Evolutionary conservation across 2,329 filamentous ascomycete genomes (phyloP).

Genomic region (Trichoderma cornu-damae): DNA sequence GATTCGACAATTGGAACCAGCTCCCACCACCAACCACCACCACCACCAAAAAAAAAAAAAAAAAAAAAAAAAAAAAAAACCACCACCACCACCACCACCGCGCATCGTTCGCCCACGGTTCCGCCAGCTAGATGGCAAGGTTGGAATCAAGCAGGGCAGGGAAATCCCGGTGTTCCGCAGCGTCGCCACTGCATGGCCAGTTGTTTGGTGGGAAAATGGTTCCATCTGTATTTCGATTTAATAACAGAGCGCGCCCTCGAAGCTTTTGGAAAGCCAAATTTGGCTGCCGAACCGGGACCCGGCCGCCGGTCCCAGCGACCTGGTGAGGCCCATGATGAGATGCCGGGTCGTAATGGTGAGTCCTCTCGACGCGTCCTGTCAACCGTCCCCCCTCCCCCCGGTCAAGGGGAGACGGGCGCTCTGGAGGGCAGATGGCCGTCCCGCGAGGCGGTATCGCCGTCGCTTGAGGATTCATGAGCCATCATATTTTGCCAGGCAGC

Average conservation of each 20-base stretch:
- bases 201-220: not conserved
- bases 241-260: not conserved
- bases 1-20: slow-evolving; percentile 18
- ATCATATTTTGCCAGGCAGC: not conserved
- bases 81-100: slow-evolving; percentile 1
- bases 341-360: not conserved
- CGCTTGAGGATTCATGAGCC: not conserved
- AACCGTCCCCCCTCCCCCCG: no score
- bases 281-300: slow-evolving; percentile 4
- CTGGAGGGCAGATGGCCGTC: not conserved
- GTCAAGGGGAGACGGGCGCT: not conserved
- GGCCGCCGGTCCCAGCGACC: slow-evolving; percentile 10
- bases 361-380: not conserved
- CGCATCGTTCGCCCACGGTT: slow-evolving; percentile 4
- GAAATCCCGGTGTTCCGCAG: slow-evolving; percentile 5
- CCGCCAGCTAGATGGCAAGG: slow-evolving; percentile 15
- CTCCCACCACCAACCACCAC: not conserved
- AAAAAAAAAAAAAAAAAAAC: no score
- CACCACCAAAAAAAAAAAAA: no score
- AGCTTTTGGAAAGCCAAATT: not conserved
- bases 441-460: not conserved
- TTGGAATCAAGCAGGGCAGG: not conserved
- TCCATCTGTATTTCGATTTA: not conserved
- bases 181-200: slow-evolving; percentile 1
- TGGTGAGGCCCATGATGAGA: not conserved